phyloP scores from a whole-genome alignment of 495 filamentous ascomycete genomes.

The Parachaetomium inaequale region DNA sequence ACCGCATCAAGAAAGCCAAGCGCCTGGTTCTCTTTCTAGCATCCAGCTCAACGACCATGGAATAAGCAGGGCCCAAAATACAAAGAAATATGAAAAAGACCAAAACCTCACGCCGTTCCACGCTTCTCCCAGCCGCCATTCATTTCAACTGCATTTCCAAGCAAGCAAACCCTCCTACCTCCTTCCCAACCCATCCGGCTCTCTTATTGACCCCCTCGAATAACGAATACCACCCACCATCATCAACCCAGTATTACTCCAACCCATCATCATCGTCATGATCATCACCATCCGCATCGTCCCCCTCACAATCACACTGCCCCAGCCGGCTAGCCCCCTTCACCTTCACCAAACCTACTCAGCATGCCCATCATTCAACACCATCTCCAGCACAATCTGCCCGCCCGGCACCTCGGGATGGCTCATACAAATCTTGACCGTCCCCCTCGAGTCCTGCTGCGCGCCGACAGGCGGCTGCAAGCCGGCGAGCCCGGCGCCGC shows the following conservation, averaged over 20 bases:
- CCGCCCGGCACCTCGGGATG: conserved; percentile 78
- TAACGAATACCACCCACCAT: neutral
- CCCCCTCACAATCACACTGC: neutral
- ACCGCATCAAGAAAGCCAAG: neutral
- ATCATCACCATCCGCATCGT: neutral
- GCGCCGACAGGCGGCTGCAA: conserved; percentile 17
- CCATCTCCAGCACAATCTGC: conserved; percentile 86
- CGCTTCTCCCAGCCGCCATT: neutral
- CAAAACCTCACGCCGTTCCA: neutral
- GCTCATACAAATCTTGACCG: conserved; percentile 91
- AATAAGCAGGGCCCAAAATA: neutral
- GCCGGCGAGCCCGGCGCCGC: conserved; percentile 6
- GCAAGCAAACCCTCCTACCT: too few relatives aligned
- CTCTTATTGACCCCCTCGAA: neutral
- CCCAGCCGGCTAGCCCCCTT: neutral
- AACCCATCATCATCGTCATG: neutral
- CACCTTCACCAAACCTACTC: conserved; percentile 50
- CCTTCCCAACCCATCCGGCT: neutral
- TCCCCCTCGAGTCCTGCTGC: conserved; percentile 48
- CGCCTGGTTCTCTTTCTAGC: neutral
- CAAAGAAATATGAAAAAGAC: neutral
- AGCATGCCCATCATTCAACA: conserved; percentile 90
- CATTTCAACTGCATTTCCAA: neutral
- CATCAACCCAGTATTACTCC: neutral
- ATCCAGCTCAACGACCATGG: neutral